Conservation (phyloP, 1,139 yeast genomes). For the Pichia terricola region DNA sequence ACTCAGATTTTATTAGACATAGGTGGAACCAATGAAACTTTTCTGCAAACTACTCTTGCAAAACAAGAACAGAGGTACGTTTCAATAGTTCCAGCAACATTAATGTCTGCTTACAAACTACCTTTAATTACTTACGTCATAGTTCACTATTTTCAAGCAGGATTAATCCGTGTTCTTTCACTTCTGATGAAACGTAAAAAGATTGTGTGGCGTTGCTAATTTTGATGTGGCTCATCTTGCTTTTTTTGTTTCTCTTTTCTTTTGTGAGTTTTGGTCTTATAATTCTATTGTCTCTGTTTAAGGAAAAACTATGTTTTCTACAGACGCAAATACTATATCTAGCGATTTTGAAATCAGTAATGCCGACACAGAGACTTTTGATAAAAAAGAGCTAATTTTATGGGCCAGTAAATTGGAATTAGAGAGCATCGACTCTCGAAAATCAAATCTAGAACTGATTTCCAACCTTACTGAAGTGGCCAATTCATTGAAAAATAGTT, state of each 20-base stretch:
- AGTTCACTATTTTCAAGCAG: too few relatives aligned
- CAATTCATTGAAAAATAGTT: slow-evolving; percentile 10
- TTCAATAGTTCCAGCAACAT: too few relatives aligned
- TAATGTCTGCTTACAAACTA: too few relatives aligned
- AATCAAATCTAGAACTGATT: slow-evolving; percentile 24
- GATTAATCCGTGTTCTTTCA: too few relatives aligned
- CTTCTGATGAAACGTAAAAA: too few relatives aligned
- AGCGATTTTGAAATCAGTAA: slow-evolving; percentile 7
- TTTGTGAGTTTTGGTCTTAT: neutral
- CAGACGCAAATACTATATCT: slow-evolving; percentile 6
- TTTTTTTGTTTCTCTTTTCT: neutral
- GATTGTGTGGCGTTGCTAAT: neutral
- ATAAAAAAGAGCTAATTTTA: slow-evolving; percentile 24
- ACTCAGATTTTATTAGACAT: too few relatives aligned
- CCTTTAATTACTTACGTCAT: too few relatives aligned
- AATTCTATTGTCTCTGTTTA: neutral
- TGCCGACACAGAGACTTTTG: slow-evolving; percentile 5
- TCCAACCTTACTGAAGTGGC: slow-evolving; percentile 11
- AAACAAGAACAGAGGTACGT: too few relatives aligned
- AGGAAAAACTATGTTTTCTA: neutral
- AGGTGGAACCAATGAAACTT: too few relatives aligned
- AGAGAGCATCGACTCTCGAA: slow-evolving; percentile 33
- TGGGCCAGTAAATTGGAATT: slow-evolving; percentile 40
- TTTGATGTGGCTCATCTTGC: neutral
- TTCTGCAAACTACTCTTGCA: too few relatives aligned